phyloP scores from a whole-genome alignment of 441 rosid species.

The Metrosideros polymorpha region DNA sequence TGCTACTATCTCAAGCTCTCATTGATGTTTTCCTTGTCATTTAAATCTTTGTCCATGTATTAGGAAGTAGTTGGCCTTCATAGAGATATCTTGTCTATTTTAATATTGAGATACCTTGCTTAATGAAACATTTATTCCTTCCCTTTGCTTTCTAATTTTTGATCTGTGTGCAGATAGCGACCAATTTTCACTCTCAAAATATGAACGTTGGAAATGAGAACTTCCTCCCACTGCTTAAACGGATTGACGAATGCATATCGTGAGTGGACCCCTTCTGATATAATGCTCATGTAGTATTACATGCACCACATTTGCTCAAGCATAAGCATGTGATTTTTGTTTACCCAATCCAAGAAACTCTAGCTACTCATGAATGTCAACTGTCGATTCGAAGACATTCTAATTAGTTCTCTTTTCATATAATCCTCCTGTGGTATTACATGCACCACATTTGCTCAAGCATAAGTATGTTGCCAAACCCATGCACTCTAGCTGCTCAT shows the following conservation, averaged over 20 bases:
- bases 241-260: slow-evolving; percentile 92
- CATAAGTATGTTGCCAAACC: not conserved
- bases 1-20: not conserved
- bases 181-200: slow-evolving; percentile 79
- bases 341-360: not conserved
- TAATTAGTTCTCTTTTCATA: not conserved
- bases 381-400: not conserved
- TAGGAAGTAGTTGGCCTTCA: not conserved
- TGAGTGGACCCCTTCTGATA: slow-evolving; percentile 25
- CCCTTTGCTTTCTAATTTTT: not conserved
- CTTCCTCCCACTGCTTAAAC: slow-evolving; percentile 87
- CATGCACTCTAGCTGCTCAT: not conserved
- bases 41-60: not conserved
- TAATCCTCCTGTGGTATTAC: not conserved
- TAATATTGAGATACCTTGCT: not conserved
- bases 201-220: slow-evolving; percentile 74
- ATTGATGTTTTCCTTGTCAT: not conserved
- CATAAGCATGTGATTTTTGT: not conserved
- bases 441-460: not conserved
- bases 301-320: not conserved
- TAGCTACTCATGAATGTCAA: not conserved
- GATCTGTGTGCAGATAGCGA: slow-evolving; percentile 54
- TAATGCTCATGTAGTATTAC: not conserved
- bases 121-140: not conserved
- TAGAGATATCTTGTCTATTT: not conserved